A percentile compares a stretch with the other conserved stretches of the same genome.
Evolutionary conservation across 2,329 filamentous ascomycete species (phyloP).

Genomic region (Nigrospora osmanthi): DNA sequence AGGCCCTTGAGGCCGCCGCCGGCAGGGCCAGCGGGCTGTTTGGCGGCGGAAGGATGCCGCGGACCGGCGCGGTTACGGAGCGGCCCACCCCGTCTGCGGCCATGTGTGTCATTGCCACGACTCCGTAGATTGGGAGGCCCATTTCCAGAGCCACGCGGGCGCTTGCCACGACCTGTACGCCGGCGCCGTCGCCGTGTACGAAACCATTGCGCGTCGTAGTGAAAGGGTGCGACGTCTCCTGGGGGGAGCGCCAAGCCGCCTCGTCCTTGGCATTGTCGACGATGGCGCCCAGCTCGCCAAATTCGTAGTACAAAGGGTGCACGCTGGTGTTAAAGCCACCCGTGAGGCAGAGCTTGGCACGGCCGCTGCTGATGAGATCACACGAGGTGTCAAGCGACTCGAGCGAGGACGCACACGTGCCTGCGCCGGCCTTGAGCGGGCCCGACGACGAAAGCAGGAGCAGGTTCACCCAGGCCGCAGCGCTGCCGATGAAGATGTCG

Average conservation of each 20-base stretch:
- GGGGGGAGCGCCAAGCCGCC: constrained; percentile 82
- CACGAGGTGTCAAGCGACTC: constrained; percentile 97
- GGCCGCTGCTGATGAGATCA: constrained; percentile 83
- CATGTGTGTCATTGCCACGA: constrained; percentile 86
- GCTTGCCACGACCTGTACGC: constrained; percentile 97
- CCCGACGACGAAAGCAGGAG: constrained; percentile 92
- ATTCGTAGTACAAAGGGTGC: constrained; percentile 97
- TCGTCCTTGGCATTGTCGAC: constrained; percentile 96
- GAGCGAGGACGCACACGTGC: constrained; percentile 92
- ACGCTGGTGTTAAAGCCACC: constrained; percentile 99
- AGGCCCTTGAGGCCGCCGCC: constrained; percentile 33
- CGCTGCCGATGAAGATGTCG: constrained; percentile 99
- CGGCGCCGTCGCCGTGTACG: constrained; percentile 98
- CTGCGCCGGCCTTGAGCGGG: constrained; percentile 95
- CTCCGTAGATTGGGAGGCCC: constrained; percentile 95
- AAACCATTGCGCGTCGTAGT: constrained; percentile 96
- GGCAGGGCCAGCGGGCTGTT: constrained; percentile 85
- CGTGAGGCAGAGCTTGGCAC: constrained; percentile 89
- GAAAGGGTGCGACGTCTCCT: constrained; percentile 95
- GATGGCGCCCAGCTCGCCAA: constrained; percentile 99
- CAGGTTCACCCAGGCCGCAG: constrained; percentile 99
- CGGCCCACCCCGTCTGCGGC: constrained; percentile 98
- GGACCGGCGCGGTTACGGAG: constrained; percentile 90
- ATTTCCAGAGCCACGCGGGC: constrained; percentile 93
- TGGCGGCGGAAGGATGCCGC: constrained; percentile 91